A percentile compares a stretch with the other conserved stretches of the same genome.
phyloP scores from a whole-genome alignment of 1,284 basidiomycete species.

The Inonotus hispidus region DNA sequence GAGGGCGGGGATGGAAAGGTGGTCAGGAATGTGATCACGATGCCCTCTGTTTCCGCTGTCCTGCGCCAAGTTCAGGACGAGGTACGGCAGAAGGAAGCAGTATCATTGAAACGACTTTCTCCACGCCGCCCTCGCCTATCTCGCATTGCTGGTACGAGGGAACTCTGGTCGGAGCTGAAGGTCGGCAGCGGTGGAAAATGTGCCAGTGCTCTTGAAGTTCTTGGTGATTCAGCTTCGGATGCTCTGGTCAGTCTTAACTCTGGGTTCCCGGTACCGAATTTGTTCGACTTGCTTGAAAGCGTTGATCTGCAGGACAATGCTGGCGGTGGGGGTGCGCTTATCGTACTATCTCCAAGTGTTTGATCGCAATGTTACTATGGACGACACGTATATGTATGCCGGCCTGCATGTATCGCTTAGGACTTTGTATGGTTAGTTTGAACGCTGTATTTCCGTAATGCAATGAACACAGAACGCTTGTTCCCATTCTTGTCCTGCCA shows the following conservation, averaged over 20 bases:
- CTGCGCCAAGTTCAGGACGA: too few species aligned
- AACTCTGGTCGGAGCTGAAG: background rate
- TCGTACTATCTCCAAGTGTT: background rate
- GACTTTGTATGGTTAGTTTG: too few species aligned
- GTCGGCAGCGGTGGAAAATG: background rate
- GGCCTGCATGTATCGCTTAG: too few species aligned
- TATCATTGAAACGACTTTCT: background rate
- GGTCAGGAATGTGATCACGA: too few species aligned
- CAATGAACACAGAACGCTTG: too few species aligned
- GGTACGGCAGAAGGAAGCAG: background rate
- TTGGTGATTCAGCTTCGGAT: background rate
- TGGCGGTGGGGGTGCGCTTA: background rate
- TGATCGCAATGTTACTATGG: background rate
- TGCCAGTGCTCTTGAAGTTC: too few species aligned
- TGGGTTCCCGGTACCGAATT: background rate
- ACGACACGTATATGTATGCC: too few species aligned
- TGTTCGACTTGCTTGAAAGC: background rate
- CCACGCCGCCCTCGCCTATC: background rate
- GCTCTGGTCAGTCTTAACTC: too few species aligned
- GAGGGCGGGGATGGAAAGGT: too few species aligned
- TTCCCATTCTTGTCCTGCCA: too few species aligned
- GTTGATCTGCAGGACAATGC: background rate
- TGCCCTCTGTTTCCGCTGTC: too few species aligned
- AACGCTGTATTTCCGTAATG: too few species aligned
- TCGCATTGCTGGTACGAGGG: background rate